Evolutionary conservation across 306 rosid species (phyloP), one percentile per base, ranked within the genome.

Genomic region (Sindora glabra): DNA sequence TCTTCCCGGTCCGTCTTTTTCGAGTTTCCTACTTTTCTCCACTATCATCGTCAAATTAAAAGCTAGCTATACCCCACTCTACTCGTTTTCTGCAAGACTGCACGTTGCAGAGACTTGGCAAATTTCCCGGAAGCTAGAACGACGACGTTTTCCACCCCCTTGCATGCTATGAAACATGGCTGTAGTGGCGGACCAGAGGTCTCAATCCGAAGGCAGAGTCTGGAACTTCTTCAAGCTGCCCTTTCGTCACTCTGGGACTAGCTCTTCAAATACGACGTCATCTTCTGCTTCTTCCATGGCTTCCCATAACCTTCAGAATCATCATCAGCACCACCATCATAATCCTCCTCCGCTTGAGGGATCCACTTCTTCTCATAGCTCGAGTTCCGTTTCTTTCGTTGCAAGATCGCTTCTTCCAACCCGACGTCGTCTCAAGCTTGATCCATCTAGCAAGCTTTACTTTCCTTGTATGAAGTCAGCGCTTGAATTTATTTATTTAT

Each of bases 351-450:
- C 44, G 6, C 48, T 68, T 15, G 95, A 87, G 13, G 88, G 83
- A 13, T 83, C 94, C 16, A 30, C 70, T 27, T 39, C 41, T 3
- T 75, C 80, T 6, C 82, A 75, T n/a, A 2, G 62, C 62, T 68
- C 96, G 8, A 77, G 16, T 47, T 80, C 99, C 11, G 97, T 94
- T 55, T 84, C 99, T 26, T 86, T 97, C 0, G 99, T 94, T 17
- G 97, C 99, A 6, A 74, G 85, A 77, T 94, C 97, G 62, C 70
- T 94, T 56, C 97, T 94, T 32, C 99, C 86, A 0, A 81, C 89
- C 23, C 89, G 97, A 30, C 99, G 99, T 26, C 89, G 99, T 45
- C 99, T 94, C 70, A 94, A 84, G 89, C 99, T 94, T 49, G 99
- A 94, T 81, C 99, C 99, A 13, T 59, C 89, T 34, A 77, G 68